A percentile compares a stretch with the other conserved stretches of the same genome.
Conservation (phyloP, 2,329 filamentous ascomycete genomes). For the Trichoderma aggressivum region DNA sequence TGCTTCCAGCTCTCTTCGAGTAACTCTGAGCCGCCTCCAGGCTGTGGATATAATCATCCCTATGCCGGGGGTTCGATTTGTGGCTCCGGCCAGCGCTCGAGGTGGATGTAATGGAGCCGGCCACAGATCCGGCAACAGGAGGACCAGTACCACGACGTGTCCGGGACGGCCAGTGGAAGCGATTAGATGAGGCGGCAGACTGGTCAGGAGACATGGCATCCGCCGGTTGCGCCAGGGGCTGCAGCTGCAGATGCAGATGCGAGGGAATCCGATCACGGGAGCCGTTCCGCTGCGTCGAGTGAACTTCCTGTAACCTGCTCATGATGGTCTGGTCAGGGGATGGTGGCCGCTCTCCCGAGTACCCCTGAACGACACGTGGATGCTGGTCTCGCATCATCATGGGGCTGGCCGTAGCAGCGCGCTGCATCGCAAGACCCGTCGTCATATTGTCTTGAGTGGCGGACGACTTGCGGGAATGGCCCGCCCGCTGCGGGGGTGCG, state of each 20-base stretch:
- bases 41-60: slow-evolving; percentile 84
- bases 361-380: slow-evolving; percentile 33
- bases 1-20: slow-evolving; percentile 51
- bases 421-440: slow-evolving; percentile 50
- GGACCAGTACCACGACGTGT: slow-evolving; percentile 49
- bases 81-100: slow-evolving; percentile 51
- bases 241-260: slow-evolving; percentile 63
- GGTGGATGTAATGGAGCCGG: slow-evolving; percentile 55
- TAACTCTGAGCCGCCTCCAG: slow-evolving; percentile 72
- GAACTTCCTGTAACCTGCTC: slow-evolving; percentile 58
- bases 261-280: slow-evolving; percentile 77
- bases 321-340: slow-evolving; percentile 59
- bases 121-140: slow-evolving; percentile 52
- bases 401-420: slow-evolving; percentile 65
- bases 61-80: slow-evolving; percentile 55
- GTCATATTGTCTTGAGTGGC: slow-evolving; percentile 38
- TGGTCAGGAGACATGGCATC: slow-evolving; percentile 57
- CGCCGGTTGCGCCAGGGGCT: slow-evolving; percentile 49
- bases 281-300: slow-evolving; percentile 59
- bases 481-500: slow-evolving; percentile 28
- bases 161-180: slow-evolving; percentile 54
- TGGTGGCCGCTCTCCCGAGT: slow-evolving; percentile 51
- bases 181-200: slow-evolving; percentile 50
- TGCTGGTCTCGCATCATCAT: slow-evolving; percentile 57
- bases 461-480: slow-evolving; percentile 37